Evolutionary conservation across 176 grass and related monocot genomes (phyloP).

Genomic region (Puya raimondii): DNA sequence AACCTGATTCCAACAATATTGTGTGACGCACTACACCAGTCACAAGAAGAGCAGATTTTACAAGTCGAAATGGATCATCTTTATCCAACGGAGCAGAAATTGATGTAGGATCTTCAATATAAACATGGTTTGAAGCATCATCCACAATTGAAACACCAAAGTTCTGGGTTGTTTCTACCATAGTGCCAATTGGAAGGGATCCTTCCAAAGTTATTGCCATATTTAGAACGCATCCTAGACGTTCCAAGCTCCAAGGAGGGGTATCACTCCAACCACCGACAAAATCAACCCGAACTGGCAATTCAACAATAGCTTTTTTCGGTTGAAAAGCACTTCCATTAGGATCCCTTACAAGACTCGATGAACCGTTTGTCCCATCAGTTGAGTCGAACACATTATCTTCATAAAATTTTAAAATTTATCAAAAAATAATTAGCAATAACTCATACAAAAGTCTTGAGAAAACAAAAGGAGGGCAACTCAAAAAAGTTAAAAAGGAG

Average conservation of each 20-base stretch:
- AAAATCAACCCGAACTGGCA: constrained; percentile 86
- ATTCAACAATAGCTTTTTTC: constrained; percentile 49
- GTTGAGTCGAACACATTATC: constrained; percentile 10
- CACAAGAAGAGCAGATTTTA: constrained; percentile 76
- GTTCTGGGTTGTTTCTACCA: constrained; percentile 45
- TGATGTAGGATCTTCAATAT: constrained; percentile 37
- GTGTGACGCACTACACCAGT: constrained; percentile 39
- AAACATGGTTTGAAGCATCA: constrained; percentile 44
- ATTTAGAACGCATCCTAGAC: constrained; percentile 90
- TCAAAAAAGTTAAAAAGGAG: too few relatives aligned
- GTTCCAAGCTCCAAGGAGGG: constrained; percentile 93
- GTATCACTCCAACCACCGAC: constrained; percentile 99
- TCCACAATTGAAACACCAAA: constrained; percentile 54
- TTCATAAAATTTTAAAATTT: constrained; percentile 6
- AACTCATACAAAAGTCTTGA: neutral
- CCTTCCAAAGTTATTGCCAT: constrained; percentile 85
- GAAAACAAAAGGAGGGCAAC: too few relatives aligned
- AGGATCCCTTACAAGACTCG: constrained; percentile 15
- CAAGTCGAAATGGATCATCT: constrained; percentile 64
- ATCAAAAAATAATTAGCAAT: neutral
- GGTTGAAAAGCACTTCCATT: constrained; percentile 23
- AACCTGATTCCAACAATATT: constrained; percentile 39
- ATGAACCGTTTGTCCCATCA: neutral
- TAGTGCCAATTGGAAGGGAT: constrained; percentile 54
- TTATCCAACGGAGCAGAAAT: constrained; percentile 55